Evolutionary conservation across 1,284 basidiomycete species (phyloP).

Genomic region (Caloboletus firmus): DNA sequence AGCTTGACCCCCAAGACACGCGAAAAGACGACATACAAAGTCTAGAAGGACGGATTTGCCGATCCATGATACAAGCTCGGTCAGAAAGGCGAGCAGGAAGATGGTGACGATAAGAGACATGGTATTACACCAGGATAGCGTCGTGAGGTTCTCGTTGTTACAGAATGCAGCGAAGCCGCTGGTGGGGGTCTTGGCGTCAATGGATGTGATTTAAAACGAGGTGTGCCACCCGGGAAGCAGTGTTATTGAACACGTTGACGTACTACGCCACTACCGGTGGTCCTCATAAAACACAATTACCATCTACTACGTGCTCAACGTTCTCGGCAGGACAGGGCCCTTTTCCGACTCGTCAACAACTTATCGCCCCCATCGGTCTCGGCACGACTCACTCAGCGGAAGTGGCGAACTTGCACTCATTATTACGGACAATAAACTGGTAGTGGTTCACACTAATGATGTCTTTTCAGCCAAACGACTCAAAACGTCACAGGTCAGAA

Average conservation of each 20-base stretch:
- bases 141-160: constrained; percentile 2
- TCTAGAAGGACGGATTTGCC: constrained; percentile 81
- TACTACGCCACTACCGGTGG: not conserved
- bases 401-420: not conserved
- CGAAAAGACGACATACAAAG: constrained; percentile 52
- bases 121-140: constrained; percentile 3
- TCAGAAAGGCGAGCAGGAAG: constrained; percentile 77
- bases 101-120: constrained; percentile 83
- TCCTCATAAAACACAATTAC: not conserved
- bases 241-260: constrained; percentile 9
- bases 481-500: not conserved
- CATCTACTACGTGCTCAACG: not conserved
- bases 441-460: not conserved
- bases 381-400: not conserved
- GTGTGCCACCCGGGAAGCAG: not conserved
- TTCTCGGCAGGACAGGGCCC: not conserved
- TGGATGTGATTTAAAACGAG: not conserved
- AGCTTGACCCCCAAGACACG: not conserved
- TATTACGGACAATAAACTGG: not conserved
- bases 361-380: not conserved
- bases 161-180: constrained; percentile 3
- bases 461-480: not conserved
- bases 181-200: not conserved
- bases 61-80: constrained; percentile 84
- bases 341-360: not conserved